phyloP scores from a whole-genome alignment of 2,329 filamentous ascomycete genomes.

The Ceratocystis smalleyi region DNA sequence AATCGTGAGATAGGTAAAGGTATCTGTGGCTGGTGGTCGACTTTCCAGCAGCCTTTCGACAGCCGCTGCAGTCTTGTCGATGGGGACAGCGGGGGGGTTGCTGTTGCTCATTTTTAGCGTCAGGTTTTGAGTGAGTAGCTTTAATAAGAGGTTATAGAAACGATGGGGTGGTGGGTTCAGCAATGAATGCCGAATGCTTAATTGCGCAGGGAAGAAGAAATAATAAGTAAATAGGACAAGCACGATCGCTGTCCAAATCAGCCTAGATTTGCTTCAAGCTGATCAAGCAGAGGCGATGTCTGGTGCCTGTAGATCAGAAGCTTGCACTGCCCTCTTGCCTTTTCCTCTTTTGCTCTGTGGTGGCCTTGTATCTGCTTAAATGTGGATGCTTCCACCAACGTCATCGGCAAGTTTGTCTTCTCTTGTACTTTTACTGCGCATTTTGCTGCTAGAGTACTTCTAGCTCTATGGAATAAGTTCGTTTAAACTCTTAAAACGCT shows the following conservation, averaged over 20 bases:
- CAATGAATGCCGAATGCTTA: background rate
- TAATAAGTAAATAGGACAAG: background rate
- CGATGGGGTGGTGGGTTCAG: background rate
- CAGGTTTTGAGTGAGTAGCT: background rate
- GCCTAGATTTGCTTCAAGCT: slow-evolving; percentile 18
- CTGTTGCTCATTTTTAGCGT: background rate
- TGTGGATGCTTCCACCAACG: slow-evolving; percentile 1
- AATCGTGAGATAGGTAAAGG: slow-evolving; percentile 63
- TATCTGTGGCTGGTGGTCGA: slow-evolving; percentile 42
- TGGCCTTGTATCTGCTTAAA: background rate
- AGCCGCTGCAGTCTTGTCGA: slow-evolving; percentile 24
- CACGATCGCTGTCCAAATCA: background rate
- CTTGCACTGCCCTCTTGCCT: slow-evolving; percentile 14
- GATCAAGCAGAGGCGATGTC: background rate
- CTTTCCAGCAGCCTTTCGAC: slow-evolving; percentile 34
- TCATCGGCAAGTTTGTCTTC: background rate
- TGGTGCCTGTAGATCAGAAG: slow-evolving; percentile 15
- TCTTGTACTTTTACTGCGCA: slow-evolving; percentile 9
- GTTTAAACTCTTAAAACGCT: background rate
- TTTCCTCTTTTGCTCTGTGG: background rate
- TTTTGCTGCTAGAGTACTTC: background rate
- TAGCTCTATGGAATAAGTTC: background rate
- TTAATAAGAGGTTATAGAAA: no score
- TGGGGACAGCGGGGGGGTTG: background rate
- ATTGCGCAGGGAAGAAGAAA: background rate